Evolutionary conservation across 2,329 filamentous ascomycete genomes (phyloP).

Genomic region (Teratosphaeria viscida): DNA sequence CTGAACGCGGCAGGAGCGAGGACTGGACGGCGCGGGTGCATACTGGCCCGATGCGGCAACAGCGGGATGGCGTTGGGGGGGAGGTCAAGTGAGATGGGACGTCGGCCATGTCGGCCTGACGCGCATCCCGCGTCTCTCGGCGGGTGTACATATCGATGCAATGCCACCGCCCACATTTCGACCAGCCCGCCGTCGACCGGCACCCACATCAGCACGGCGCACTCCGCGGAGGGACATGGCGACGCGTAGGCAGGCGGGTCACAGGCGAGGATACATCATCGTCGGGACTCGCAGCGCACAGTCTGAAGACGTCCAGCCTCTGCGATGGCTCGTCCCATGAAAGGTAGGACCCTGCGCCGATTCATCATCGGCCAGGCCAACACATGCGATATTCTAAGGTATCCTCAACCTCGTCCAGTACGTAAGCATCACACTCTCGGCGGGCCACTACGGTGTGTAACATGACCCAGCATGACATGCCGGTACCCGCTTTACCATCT

Average conservation of each 20-base stretch:
- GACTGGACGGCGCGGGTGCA: constrained; percentile 21
- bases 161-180: not conserved
- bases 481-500: not conserved
- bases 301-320: not conserved
- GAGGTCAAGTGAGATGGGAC: not conserved
- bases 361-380: not conserved
- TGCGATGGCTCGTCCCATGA: not conserved
- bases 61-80: not conserved
- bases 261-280: not conserved
- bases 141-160: not conserved
- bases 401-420: not conserved
- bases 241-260: not conserved
- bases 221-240: not conserved
- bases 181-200: not conserved
- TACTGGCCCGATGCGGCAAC: not conserved
- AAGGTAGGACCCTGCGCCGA: not conserved
- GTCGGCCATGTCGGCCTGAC: not conserved
- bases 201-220: not conserved
- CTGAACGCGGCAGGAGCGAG: constrained; percentile 30
- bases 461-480: not conserved
- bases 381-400: not conserved
- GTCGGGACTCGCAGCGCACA: not conserved
- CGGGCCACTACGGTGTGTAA: not conserved
- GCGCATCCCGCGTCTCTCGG: not conserved
- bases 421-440: not conserved